Base-by-base conservation (phyloP, 1,284 basidiomycete genomes). In the Tranzscheliella williamsii region DNA sequence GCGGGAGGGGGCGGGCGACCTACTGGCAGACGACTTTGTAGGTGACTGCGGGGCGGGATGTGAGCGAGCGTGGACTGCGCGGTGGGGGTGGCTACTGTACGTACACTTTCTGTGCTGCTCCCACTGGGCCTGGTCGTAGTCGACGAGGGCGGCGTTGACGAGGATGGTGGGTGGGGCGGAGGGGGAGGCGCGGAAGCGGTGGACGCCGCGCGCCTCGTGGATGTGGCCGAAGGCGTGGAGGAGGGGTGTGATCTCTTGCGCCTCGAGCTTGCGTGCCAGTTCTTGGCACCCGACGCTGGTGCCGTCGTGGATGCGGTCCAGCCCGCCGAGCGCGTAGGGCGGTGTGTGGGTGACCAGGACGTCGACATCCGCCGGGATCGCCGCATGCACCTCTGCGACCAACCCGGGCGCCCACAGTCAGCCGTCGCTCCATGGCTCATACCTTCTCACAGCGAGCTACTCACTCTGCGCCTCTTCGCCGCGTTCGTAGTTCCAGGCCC, bases 401-500 rank as follows among this genome's bases (percentile, higher is more conserved):
- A 22, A 11, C n/a, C 9, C 9, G 26, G n/a, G n/a, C n/a, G 26
- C n/a, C n/a, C 26, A 29, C 9, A 9, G 26, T 29, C 26, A 29
- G 26, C 26, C 26, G 24, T 20, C 16, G 16, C 4, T 2, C 16
- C 16, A 18, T n/a, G 16, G n/a, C n/a, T n/a, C n/a, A n/a, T 27
- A 34, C 34, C 21, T 42, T 31, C n/a, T n/a, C n/a, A n/a, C n/a
- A n/a, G n/a, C n/a, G n/a, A 29, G 26, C n/a, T 29, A 9, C 9
- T 9, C 26, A 29, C 9, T 29, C 9, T n/a, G 26, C 26, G n/a
- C 26, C 26, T 29, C 26, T 29, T 29, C 9, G n/a, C 26, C 26
- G n/a, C 26, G 26, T n/a, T 29, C 26, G 36, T 69, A 62, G 50
- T 69, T 69, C 62, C 62, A 69, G 3, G 66, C 66, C 66, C 66